Evolutionary conservation across 2,329 filamentous ascomycete genomes (phyloP).

Genomic region (Neonectria neomacrospora): DNA sequence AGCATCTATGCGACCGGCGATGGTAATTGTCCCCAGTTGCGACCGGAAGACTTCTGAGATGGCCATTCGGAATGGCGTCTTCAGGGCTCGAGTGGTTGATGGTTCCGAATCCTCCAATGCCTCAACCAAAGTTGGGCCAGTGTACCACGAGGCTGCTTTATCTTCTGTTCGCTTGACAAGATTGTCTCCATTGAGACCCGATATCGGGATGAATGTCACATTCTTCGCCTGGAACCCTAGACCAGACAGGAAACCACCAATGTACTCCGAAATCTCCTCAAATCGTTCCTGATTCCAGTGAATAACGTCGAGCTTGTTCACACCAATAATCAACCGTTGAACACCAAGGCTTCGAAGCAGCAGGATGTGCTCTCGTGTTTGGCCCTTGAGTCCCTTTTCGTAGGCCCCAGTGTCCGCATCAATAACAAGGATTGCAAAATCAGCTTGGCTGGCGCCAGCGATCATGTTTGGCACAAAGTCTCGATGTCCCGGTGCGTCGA

Average conservation of each 20-base stretch:
- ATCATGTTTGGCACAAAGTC: slow-evolving; percentile 99
- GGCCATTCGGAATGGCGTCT: slow-evolving; percentile 85
- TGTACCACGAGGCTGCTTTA: slow-evolving; percentile 79
- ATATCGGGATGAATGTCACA: slow-evolving; percentile 88
- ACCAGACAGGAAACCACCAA: slow-evolving; percentile 82
- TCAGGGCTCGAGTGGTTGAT: slow-evolving; percentile 70
- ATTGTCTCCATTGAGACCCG: slow-evolving; percentile 89
- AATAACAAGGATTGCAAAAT: slow-evolving; percentile 94
- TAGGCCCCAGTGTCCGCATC: slow-evolving; percentile 92
- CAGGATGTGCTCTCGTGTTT: slow-evolving; percentile 93
- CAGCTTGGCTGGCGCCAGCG: slow-evolving; percentile 92
- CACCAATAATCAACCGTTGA: slow-evolving; percentile 84
- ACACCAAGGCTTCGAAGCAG: slow-evolving; percentile 92
- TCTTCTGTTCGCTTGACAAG: slow-evolving; percentile 71
- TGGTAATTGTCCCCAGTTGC: slow-evolving; percentile 81
- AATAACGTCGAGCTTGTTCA: slow-evolving; percentile 95
- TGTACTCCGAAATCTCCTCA: slow-evolving; percentile 84
- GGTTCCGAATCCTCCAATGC: slow-evolving; percentile 88
- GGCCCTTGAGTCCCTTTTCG: slow-evolving; percentile 90
- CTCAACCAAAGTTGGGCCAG: slow-evolving; percentile 80
- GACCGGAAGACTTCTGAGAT: slow-evolving; percentile 89
- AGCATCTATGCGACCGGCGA: slow-evolving; percentile 86
- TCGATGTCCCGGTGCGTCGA: slow-evolving; percentile 93
- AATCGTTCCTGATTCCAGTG: slow-evolving; percentile 86
- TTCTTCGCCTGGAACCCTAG: slow-evolving; percentile 86